Evolutionary conservation across 179 eudicot genomes (phyloP), one percentile per base, ranked within the genome.

Genomic region (Spergularia azorica): DNA sequence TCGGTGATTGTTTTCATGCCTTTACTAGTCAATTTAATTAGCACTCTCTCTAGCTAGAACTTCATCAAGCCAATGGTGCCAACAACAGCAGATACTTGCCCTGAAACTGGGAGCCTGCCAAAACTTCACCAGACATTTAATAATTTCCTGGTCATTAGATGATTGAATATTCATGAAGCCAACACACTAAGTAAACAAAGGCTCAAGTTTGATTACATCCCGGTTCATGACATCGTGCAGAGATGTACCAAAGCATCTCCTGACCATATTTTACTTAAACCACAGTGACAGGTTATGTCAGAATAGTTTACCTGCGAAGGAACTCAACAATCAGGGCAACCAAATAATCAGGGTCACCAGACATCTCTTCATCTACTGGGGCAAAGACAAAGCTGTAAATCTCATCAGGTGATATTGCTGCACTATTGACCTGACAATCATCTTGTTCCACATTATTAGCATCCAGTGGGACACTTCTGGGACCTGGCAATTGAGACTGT

Each of bases 351-450:
- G 91, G 86, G 79, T 91, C 97, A 76, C 90, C 90, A 1, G 83
- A 76, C 92, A 94, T 89, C 91, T 95, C 97, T 81, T 93, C 97
- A 76, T 93, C 96, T 17, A 83, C 92, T 6, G 83, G 84, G 80
- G 93, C 88, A 72, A 93, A 93, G 74, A 95, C 97, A 76, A 46
- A 88, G 81, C 84, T 86, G 83, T 87, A 90, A 82, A 95, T 74
- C 79, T 95, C 98, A 69, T 85, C 93, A 43, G 97, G 94, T 61
- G 99, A 90, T 67, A 90, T 86, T 77, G 98, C 94, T 63, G 97
- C 94, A 46, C 95, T 87, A 84, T 83, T 79, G 76, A 93, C 76
- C 84, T 86, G 91, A 80, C 88, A 83, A 51, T 91, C 91, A 56
- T 80, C 87, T 79, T 77, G 86, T 75, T 85, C 93, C 71, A 85